These are phyloP conservation scores for Vicia villosa DNA, from an alignment of 306 rosid genomes.

Conservation along the genomic window DNA sequence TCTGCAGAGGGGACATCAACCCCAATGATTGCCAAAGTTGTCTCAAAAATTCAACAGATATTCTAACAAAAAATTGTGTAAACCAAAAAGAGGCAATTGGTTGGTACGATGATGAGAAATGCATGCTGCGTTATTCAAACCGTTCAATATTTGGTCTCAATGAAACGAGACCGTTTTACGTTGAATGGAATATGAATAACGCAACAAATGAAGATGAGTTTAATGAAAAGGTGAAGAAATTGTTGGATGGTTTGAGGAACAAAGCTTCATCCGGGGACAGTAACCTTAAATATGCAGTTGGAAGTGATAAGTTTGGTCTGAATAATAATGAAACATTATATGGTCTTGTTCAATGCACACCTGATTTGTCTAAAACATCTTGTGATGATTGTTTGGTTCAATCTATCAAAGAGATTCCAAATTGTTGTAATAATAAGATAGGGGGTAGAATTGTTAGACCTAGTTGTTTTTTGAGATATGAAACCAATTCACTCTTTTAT, in stretches of 20 bases:
- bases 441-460: constrained; percentile 19
- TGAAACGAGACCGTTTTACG: background rate
- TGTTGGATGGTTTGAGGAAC: background rate
- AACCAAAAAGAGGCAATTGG: constrained; percentile 17
- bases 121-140: background rate
- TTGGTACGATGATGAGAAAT: background rate
- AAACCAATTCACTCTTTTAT: constrained; percentile 3
- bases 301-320: background rate
- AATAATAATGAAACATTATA: background rate
- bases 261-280: constrained; percentile 16
- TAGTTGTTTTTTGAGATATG: constrained; percentile 33
- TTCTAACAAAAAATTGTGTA: background rate
- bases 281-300: constrained; percentile 28
- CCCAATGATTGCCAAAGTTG: background rate
- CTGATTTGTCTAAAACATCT: constrained; percentile 8
- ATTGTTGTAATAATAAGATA: background rate
- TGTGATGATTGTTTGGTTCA: constrained; percentile 27
- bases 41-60: background rate
- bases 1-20: background rate
- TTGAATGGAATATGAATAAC: background rate
- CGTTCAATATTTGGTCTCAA: background rate
- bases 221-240: background rate
- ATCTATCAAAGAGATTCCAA: background rate
- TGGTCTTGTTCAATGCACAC: constrained; percentile 46
- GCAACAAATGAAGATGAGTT: background rate